Percentiles rank a stretch among this genome's conserved stretches.
phyloP scores from a whole-genome alignment of 345 rosid species.

The Hirschfeldia incana region DNA sequence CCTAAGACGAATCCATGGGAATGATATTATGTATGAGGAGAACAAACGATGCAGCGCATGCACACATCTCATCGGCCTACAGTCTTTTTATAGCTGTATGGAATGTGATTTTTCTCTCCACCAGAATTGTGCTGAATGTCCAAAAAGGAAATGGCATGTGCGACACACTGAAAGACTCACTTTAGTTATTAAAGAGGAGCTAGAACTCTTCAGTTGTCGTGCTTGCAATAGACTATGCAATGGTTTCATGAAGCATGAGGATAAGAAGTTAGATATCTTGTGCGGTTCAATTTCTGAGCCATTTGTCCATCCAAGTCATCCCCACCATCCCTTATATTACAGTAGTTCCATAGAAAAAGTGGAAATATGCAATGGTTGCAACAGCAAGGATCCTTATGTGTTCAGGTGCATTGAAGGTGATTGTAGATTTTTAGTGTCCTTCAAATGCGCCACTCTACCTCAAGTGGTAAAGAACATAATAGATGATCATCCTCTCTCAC shows the following conservation, averaged over 20 bases:
- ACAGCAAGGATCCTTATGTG: neutral
- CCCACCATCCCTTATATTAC: neutral
- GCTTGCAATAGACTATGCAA: neutral
- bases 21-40: neutral
- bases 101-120: neutral
- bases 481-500: neutral
- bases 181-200: neutral
- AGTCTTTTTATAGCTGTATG: neutral
- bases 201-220: neutral
- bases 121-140: too few species aligned
- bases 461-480: too few species aligned
- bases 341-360: neutral
- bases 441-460: neutral
- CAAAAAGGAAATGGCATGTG: neutral
- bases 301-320: neutral
- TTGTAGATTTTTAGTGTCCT: neutral
- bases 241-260: neutral
- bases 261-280: neutral
- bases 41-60: neutral
- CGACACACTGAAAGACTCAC: neutral
- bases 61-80: neutral
- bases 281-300: neutral
- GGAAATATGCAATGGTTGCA: neutral
- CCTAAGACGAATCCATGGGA: neutral
- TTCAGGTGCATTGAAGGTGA: neutral